Evolutionary conservation across 306 rosid species (phyloP), one percentile per base, ranked within the genome.

Genomic region (Arachis hypogaea): DNA sequence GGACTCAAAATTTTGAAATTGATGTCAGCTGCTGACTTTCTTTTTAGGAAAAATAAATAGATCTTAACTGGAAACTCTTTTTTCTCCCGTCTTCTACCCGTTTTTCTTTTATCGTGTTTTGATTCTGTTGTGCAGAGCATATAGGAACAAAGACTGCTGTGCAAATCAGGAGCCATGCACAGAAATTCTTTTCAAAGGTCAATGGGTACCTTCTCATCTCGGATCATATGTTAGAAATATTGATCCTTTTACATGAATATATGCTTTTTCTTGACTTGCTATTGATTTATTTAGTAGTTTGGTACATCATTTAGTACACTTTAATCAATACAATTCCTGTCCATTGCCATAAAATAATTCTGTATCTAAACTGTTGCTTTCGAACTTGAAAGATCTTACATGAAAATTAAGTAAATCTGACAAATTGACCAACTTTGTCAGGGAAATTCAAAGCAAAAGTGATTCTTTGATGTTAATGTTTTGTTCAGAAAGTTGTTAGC

Each of bases 141-240:
- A 89, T 94, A 75, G 99, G 99, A 83, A 94, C 99, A 60, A 94
- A 94, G 88, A 94, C 99, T 80, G 99, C 97, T 71, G 99, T 94
- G 82, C 99, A 94, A 86, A 94, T 94, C 84, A 78, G 99, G 84
- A 94, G 99, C 84, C 99, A 94, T 86, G 99, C 99, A 18, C 99
- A 94, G 81, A 94, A 94, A 78, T 94, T 94, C 83, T 94, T 94
- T 88, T 82, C 99, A 82, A 94, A 94, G 99, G 99, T 94, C 78
- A 78, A 80, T 83, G 55, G 73, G 75, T 84, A 82, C 85, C 89
- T 81, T 86, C 82, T 84, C 83, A 62, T 55, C 76, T 79, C 70
- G 56, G 72, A 75, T 66, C 75, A 66, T 72, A 76, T 68, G 28
- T 54, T 66, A 5, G 61, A 79, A 10, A 62, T 4, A 56, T 62